Conservation (phyloP, 2,329 filamentous ascomycete species). For the Arachnomyces sp. region DNA sequence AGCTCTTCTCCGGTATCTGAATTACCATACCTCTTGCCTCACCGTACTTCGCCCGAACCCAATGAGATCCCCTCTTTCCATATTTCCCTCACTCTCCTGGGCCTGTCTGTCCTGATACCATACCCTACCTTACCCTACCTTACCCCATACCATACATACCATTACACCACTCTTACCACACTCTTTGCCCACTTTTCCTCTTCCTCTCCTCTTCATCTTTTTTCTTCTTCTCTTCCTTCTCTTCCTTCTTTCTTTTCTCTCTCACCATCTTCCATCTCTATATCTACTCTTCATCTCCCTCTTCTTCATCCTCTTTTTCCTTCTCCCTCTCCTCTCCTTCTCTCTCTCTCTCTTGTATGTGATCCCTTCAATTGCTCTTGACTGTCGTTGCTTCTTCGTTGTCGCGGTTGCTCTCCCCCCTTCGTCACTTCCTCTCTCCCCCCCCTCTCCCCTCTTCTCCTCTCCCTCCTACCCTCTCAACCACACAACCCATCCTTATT, state of each 20-base stretch:
- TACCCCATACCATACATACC: too few relatives aligned
- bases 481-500: too few relatives aligned
- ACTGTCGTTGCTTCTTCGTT: background rate
- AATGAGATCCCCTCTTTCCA: too few relatives aligned
- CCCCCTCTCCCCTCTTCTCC: background rate
- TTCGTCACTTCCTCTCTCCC: conserved; percentile 1
- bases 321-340: conserved; percentile 6
- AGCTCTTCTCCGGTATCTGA: too few relatives aligned
- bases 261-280: conserved; percentile 7
- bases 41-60: too few relatives aligned
- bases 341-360: conserved; percentile 4
- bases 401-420: conserved; percentile 1
- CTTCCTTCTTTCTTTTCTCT: conserved; percentile 6
- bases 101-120: too few relatives aligned
- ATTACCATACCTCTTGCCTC: too few relatives aligned
- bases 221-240: conserved; percentile 3
- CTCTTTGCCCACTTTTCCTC: background rate
- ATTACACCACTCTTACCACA: too few relatives aligned
- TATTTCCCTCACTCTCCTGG: too few relatives aligned
- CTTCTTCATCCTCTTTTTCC: conserved; percentile 8
- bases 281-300: conserved; percentile 8
- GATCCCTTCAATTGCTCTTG: background rate
- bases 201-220: background rate
- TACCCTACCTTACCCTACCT: too few relatives aligned
- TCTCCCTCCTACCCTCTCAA: too few relatives aligned